Evolutionary conservation across 345 rosid genomes (phyloP).

Genomic region (Erysimum cheiranthoides): DNA sequence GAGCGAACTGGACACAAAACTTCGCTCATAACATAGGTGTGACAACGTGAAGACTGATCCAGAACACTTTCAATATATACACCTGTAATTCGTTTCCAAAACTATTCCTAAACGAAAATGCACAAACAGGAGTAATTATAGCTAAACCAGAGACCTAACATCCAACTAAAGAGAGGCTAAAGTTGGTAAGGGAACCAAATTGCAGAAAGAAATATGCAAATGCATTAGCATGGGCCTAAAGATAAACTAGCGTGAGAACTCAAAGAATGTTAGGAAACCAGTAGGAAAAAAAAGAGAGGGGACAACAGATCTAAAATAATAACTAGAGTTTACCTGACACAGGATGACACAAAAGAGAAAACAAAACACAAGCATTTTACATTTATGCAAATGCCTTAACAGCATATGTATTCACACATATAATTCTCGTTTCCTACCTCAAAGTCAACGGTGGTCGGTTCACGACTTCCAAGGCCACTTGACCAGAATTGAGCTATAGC

Average conservation of each 20-base stretch:
- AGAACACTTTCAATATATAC: constrained; percentile 3
- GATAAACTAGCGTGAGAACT: constrained; percentile 12
- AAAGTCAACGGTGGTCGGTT: constrained; percentile 79
- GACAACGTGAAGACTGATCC: constrained; percentile 6
- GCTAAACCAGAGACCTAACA: constrained; percentile 23
- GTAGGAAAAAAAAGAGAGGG: constrained; percentile 1
- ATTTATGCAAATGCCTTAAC: constrained; percentile 8
- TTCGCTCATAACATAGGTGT: constrained; percentile 7
- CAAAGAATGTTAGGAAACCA: constrained; percentile 16
- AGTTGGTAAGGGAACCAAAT: constrained; percentile 11
- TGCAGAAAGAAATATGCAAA: constrained; percentile 17
- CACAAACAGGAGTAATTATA: constrained; percentile 4
- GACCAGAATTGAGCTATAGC: constrained; percentile 98
- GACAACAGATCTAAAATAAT: constrained; percentile 24
- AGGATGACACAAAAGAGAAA: constrained; percentile 1
- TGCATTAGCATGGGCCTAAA: constrained; percentile 10
- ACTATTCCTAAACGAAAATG: constrained; percentile 7
- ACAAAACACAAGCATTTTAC: constrained; percentile 16
- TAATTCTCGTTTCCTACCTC: constrained; percentile 62
- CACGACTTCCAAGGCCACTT: constrained; percentile 95
- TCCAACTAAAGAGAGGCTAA: constrained; percentile 23
- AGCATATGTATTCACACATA: neutral
- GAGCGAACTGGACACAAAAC: constrained; percentile 28
- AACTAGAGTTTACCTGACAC: constrained; percentile 12
- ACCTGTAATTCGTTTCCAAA: constrained; percentile 8